These are phyloP conservation scores for Calcarisporium arbuscula DNA, from an alignment of 2,329 filamentous ascomycete species.

Conservation along the genomic window DNA sequence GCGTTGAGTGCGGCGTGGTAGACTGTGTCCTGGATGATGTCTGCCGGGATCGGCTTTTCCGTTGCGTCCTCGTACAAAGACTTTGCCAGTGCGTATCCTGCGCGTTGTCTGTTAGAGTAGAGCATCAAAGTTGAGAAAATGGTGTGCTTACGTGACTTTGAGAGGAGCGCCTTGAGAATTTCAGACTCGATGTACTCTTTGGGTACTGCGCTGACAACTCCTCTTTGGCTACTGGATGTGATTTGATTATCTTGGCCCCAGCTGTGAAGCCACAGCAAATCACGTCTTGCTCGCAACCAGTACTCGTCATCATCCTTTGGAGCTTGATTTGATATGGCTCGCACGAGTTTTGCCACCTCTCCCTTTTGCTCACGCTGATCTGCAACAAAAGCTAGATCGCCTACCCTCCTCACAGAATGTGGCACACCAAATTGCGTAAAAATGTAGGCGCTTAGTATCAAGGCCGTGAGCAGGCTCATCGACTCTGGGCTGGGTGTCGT, in stretches of 20 bases:
- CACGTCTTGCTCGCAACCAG: slow-evolving; percentile 56
- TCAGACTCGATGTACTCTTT: slow-evolving; percentile 61
- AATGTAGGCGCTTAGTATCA: slow-evolving; percentile 56
- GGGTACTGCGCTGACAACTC: slow-evolving; percentile 56
- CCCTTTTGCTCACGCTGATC: slow-evolving; percentile 58
- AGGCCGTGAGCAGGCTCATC: slow-evolving; percentile 53
- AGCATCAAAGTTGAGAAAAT: too few species aligned
- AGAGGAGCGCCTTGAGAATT: slow-evolving; percentile 61
- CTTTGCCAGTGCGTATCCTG: slow-evolving; percentile 57
- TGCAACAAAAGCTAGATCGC: slow-evolving; percentile 58
- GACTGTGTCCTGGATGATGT: slow-evolving; percentile 53
- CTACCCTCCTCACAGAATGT: slow-evolving; percentile 46
- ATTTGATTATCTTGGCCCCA: slow-evolving; percentile 50
- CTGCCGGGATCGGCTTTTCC: slow-evolving; percentile 40
- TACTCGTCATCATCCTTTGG: slow-evolving; percentile 56
- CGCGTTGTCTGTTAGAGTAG: slow-evolving; percentile 8
- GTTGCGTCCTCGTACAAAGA: slow-evolving; percentile 53
- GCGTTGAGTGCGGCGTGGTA: slow-evolving; percentile 59
- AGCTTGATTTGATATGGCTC: slow-evolving; percentile 40
- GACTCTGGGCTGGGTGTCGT: slow-evolving; percentile 53
- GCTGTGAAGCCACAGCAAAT: slow-evolving; percentile 66
- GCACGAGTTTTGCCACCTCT: slow-evolving; percentile 54
- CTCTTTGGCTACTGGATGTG: slow-evolving; percentile 43
- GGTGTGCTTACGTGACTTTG: slow-evolving; percentile 50
- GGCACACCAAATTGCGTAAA: slow-evolving; percentile 44